Conservation (phyloP, 2,329 filamentous ascomycete genomes). For the Incumbomyces delicatus region DNA sequence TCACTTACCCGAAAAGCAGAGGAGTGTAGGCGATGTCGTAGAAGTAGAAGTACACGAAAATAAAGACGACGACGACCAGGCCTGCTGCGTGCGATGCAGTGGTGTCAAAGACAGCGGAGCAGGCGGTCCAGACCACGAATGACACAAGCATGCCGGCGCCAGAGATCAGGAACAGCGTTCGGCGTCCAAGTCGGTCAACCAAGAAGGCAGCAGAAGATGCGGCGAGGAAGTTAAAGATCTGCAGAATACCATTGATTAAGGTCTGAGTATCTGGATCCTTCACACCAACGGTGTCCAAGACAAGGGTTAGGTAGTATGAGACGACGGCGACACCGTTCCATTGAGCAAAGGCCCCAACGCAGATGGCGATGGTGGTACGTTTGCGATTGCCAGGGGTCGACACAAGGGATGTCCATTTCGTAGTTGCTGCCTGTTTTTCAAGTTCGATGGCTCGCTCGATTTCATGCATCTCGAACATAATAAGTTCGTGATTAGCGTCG, state of each 20-base stretch:
- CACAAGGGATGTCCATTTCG: slow-evolving; percentile 49
- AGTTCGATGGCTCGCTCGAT: slow-evolving; percentile 19
- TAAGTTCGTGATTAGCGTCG: slow-evolving; percentile 14
- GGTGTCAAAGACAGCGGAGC: slow-evolving; percentile 27
- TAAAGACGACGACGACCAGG: slow-evolving; percentile 30
- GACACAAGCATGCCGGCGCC: slow-evolving; percentile 34
- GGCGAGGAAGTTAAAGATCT: slow-evolving; percentile 30
- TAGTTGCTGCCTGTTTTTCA: slow-evolving; percentile 12
- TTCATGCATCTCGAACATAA: slow-evolving; percentile 22
- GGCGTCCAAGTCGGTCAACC: slow-evolving; percentile 32
- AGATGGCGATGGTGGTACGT: slow-evolving; percentile 43
- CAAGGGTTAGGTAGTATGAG: slow-evolving; percentile 30
- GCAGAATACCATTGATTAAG: slow-evolving; percentile 32
- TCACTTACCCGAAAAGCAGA: slow-evolving; percentile 18
- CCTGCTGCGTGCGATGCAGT: slow-evolving; percentile 24
- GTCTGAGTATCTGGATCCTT: slow-evolving; percentile 28
- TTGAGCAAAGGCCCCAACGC: slow-evolving; percentile 46
- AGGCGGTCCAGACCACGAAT: slow-evolving; percentile 34
- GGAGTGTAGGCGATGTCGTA: slow-evolving; percentile 28
- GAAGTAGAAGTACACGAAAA: slow-evolving; percentile 34
- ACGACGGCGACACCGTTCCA: slow-evolving; percentile 44
- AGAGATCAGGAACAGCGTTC: slow-evolving; percentile 34
- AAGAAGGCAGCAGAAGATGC: slow-evolving; percentile 29
- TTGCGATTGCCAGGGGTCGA: slow-evolving; percentile 48
- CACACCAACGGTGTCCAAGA: slow-evolving; percentile 30